These are phyloP conservation scores for Dactylorhiza incarnata DNA, from an alignment of 106 monocot species.

Conservation along the genomic window DNA sequence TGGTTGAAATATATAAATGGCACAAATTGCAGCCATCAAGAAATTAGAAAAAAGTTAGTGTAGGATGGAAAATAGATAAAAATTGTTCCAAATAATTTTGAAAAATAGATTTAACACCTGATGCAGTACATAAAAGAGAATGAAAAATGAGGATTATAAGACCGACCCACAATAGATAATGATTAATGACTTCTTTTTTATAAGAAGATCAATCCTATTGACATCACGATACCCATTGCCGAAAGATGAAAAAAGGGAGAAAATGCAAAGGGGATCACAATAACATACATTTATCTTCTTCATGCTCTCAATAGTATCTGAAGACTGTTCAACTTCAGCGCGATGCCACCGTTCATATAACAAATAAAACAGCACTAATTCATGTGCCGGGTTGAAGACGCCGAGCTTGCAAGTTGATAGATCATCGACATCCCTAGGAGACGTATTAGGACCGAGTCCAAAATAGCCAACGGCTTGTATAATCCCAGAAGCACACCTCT, in stretches of 20 bases:
- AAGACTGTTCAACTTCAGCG: conserved; percentile 55
- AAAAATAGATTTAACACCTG: no score
- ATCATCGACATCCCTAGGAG: conserved; percentile 53
- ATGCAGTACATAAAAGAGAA: no score
- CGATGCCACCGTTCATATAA: conserved; percentile 73
- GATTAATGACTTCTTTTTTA: no score
- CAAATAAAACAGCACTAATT: conserved; percentile 62
- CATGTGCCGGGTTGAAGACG: conserved; percentile 37
- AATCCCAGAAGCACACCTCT: conserved; percentile 89
- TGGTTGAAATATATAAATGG: no score
- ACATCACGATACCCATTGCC: neutral
- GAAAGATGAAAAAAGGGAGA: neutral
- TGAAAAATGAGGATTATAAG: no score
- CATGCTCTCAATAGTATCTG: conserved; percentile 32
- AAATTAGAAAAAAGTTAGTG: no score
- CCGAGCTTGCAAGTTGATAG: conserved; percentile 31
- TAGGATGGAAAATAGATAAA: no score
- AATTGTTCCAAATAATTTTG: no score
- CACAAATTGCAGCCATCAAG: no score
- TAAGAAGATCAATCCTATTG: neutral
- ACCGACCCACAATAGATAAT: no score
- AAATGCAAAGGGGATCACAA: neutral
- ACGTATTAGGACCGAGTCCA: conserved; percentile 60
- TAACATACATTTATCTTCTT: conserved; percentile 59
- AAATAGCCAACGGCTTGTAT: conserved; percentile 86